Evolutionary conservation across 2,329 filamentous ascomycete species (phyloP).

Genomic region (Ambrosiella cleistominuta): DNA sequence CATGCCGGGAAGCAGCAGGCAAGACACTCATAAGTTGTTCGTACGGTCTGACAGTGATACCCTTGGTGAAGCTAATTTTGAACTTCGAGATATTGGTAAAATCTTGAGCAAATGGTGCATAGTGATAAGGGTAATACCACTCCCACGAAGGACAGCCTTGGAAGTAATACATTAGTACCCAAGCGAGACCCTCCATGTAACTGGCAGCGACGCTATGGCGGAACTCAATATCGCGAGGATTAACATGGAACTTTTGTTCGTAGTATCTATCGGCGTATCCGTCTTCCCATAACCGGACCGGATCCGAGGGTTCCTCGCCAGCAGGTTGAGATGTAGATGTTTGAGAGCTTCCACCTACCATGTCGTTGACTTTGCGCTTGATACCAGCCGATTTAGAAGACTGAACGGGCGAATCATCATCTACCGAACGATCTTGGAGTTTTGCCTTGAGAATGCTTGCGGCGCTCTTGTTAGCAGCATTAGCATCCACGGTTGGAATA

Average conservation of each 20-base stretch:
- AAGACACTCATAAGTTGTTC: slow-evolving; percentile 98
- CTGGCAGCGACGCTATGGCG: slow-evolving; percentile 72
- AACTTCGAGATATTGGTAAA: slow-evolving; percentile 71
- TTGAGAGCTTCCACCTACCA: slow-evolving; percentile 37
- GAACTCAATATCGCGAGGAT: slow-evolving; percentile 66
- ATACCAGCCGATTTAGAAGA: slow-evolving; percentile 19
- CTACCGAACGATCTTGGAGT: slow-evolving; percentile 33
- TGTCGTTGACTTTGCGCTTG: slow-evolving; percentile 61
- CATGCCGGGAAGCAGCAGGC: slow-evolving; percentile 80
- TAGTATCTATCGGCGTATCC: slow-evolving; percentile 95
- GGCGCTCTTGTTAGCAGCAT: slow-evolving; percentile 81
- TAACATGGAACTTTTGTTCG: slow-evolving; percentile 83
- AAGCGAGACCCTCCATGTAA: slow-evolving; percentile 89
- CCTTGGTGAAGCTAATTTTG: slow-evolving; percentile 66
- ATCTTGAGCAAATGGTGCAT: slow-evolving; percentile 91
- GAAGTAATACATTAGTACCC: slow-evolving; percentile 95
- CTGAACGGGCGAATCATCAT: no score
- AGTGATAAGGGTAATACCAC: slow-evolving; percentile 98
- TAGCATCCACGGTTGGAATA: slow-evolving; percentile 64
- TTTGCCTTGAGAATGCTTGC: slow-evolving; percentile 74
- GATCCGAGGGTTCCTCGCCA: slow-evolving; percentile 52
- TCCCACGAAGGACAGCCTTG: slow-evolving; percentile 97
- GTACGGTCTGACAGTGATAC: slow-evolving; percentile 73
- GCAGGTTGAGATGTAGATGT: slow-evolving; percentile 24
- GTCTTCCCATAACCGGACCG: slow-evolving; percentile 81